A percentile compares a stretch with the other conserved stretches of the same genome.
Evolutionary conservation across 352 stramenopile species (phyloP).

Genomic region (Pythium aristosporum): DNA sequence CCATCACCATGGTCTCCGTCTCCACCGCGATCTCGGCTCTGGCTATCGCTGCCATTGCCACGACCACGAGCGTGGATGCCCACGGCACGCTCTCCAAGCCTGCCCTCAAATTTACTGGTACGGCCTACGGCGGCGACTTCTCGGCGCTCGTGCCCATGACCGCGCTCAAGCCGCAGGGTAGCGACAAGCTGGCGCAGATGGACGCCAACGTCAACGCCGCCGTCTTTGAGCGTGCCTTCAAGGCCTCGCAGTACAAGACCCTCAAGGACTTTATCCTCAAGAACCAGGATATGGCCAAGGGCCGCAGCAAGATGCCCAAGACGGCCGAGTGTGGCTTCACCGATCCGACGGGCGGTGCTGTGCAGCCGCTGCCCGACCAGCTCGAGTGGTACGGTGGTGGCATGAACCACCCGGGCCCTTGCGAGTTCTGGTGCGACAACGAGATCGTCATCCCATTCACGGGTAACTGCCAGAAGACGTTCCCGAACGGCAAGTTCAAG

Average conservation of each 20-base stretch:
- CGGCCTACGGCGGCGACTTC: slow-evolving; percentile 13
- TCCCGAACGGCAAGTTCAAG: slow-evolving; percentile 31
- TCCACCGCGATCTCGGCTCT: slow-evolving; percentile 1
- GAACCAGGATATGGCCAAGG: slow-evolving; percentile 34
- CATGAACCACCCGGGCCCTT: slow-evolving; percentile 40
- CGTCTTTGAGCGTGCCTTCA: slow-evolving; percentile 25
- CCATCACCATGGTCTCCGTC: neutral
- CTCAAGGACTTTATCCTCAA: slow-evolving; percentile 44
- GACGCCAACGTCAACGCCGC: slow-evolving; percentile 8
- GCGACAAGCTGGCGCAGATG: neutral
- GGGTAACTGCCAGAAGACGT: slow-evolving; percentile 36
- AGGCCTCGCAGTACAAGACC: slow-evolving; percentile 44
- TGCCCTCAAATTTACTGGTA: slow-evolving; percentile 7
- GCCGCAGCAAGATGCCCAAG: slow-evolving; percentile 21
- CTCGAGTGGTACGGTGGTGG: slow-evolving; percentile 46
- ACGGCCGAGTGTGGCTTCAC: slow-evolving; percentile 45
- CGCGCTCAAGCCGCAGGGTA: slow-evolving; percentile 2
- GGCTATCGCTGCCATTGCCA: neutral
- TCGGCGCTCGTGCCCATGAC: slow-evolving; percentile 8
- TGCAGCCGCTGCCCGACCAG: slow-evolving; percentile 31
- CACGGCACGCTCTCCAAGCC: slow-evolving; percentile 19
- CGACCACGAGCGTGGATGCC: neutral
- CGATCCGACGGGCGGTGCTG: slow-evolving; percentile 32
- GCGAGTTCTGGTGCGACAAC: slow-evolving; percentile 46
- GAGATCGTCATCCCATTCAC: slow-evolving; percentile 32